Evolutionary conservation across 176 grass and related monocot species (phyloP).

Genomic region (Rhynchospora tenuis): DNA sequence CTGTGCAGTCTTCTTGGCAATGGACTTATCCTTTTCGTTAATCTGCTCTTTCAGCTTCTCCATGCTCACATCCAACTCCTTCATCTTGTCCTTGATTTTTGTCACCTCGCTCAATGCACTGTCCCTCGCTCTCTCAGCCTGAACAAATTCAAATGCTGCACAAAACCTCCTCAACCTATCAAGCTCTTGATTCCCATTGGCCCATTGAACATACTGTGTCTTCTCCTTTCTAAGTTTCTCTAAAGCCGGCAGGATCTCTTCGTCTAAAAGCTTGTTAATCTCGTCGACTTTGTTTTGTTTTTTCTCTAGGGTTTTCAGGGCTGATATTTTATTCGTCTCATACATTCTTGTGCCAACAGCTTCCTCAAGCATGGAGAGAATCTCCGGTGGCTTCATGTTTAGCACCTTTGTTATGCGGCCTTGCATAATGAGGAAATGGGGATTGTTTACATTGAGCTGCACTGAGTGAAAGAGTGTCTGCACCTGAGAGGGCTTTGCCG

Average conservation of each 20-base stretch:
- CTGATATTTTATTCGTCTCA: slow-evolving; percentile 94
- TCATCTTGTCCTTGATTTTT: slow-evolving; percentile 46
- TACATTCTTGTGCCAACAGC: slow-evolving; percentile 97
- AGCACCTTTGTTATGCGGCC: slow-evolving; percentile 95
- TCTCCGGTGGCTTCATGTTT: slow-evolving; percentile 94
- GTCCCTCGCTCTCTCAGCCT: slow-evolving; percentile 59
- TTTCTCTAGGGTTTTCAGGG: slow-evolving; percentile 92
- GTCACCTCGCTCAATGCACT: slow-evolving; percentile 54
- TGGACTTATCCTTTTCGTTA: slow-evolving; percentile 67
- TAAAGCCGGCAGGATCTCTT: slow-evolving; percentile 84
- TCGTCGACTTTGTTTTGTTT: slow-evolving; percentile 97
- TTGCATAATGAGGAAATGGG: slow-evolving; percentile 99
- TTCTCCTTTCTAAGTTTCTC: slow-evolving; percentile 92
- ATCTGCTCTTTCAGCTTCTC: slow-evolving; percentile 58
- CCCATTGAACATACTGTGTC: slow-evolving; percentile 91
- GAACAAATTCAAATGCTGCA: slow-evolving; percentile 83
- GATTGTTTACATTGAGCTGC: slow-evolving; percentile 98
- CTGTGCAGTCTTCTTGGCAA: slow-evolving; percentile 55
- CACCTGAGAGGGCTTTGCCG: slow-evolving; percentile 77
- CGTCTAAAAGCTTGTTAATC: slow-evolving; percentile 83
- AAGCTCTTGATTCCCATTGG: slow-evolving; percentile 77
- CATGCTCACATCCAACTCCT: slow-evolving; percentile 57
- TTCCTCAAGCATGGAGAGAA: slow-evolving; percentile 98
- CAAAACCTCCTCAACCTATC: slow-evolving; percentile 86
- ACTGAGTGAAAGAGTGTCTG: slow-evolving; percentile 97